Evolutionary conservation across 73 alveolate species (phyloP).

Genomic region (Tetrahymena thermophila): DNA sequence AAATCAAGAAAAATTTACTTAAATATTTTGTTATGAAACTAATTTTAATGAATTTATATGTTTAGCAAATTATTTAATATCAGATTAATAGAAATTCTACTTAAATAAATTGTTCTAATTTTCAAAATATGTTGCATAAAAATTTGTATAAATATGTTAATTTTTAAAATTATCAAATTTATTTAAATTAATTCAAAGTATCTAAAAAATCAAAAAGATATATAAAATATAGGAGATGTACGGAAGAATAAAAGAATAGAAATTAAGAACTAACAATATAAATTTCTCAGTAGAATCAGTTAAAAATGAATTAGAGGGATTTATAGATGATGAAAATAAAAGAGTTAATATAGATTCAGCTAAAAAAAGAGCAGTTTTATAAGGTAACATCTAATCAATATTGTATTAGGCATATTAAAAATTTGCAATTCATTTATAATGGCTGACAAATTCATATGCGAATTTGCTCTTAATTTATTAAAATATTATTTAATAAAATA

Average conservation of each 20-base stretch:
- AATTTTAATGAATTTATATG: too few species aligned
- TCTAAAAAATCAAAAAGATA: neutral
- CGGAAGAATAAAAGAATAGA: neutral
- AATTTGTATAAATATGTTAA: neutral
- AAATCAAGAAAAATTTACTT: too few species aligned
- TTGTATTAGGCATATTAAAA: neutral
- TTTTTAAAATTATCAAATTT: neutral
- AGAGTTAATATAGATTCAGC: slow-evolving; percentile 37
- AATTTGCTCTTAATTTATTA: neutral
- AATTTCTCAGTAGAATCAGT: neutral
- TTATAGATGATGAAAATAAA: slow-evolving; percentile 8
- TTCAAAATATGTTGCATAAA: neutral
- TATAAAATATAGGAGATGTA: neutral
- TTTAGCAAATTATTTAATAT: too few species aligned
- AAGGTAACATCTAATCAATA: neutral
- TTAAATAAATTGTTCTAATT: too few species aligned
- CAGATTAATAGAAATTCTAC: neutral
- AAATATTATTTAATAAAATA: neutral
- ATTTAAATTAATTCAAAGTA: neutral
- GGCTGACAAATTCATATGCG: too few species aligned
- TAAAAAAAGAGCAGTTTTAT: slow-evolving; percentile 23
- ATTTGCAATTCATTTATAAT: neutral
- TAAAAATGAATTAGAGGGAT: slow-evolving; percentile 10
- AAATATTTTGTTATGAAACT: too few species aligned
- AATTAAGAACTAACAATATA: neutral